phyloP scores from a whole-genome alignment of 225 moss, liverwort and hornwort genomes.

The Lunularia cruciata region DNA sequence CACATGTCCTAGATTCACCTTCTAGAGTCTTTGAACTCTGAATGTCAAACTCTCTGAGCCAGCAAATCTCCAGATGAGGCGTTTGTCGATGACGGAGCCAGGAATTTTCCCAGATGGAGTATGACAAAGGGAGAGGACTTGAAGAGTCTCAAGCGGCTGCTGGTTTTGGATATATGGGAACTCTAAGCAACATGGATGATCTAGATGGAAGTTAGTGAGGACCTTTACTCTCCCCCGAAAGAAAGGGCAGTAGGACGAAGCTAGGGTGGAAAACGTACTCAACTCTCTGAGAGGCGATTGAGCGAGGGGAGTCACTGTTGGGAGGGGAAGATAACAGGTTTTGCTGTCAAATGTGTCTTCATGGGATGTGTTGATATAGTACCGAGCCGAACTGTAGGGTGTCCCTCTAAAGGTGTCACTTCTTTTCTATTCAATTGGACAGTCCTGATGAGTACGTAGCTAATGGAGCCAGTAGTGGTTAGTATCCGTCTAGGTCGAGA shows the following conservation, averaged over 20 bases:
- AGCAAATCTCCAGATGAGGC: constrained; percentile 1
- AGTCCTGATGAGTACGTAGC: background rate
- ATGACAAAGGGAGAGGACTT: background rate
- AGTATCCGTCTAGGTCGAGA: background rate
- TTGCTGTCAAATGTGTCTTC: background rate
- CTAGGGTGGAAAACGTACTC: constrained; percentile 1
- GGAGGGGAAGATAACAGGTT: background rate
- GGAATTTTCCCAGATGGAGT: background rate
- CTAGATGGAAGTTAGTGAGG: background rate
- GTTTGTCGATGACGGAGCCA: background rate
- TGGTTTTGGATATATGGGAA: background rate
- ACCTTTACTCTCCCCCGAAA: background rate
- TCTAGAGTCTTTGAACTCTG: background rate
- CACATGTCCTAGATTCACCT: background rate
- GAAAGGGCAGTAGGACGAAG: background rate
- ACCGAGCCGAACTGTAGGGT: background rate
- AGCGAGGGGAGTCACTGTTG: background rate
- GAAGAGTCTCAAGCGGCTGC: background rate
- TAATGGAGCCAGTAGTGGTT: background rate
- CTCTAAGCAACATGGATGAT: background rate
- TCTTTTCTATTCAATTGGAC: background rate
- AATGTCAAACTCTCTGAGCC: constrained; percentile 6
- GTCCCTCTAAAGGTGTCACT: background rate
- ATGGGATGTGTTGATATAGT: background rate
- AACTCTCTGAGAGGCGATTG: background rate